These are phyloP conservation scores for Fusarium papillatum DNA, from an alignment of 2,329 filamentous ascomycete genomes.

Conservation along the genomic window DNA sequence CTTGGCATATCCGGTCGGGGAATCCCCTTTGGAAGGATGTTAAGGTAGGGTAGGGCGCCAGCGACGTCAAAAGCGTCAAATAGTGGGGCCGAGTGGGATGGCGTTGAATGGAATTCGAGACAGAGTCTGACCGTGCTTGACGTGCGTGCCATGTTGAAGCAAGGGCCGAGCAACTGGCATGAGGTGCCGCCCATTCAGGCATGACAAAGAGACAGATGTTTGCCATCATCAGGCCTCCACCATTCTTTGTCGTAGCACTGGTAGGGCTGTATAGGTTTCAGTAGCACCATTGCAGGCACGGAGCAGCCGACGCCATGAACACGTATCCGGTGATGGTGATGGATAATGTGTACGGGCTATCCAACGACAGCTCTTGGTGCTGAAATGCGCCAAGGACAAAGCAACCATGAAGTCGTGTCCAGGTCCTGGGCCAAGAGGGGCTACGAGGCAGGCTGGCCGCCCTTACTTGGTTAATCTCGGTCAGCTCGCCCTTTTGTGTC, in stretches of 20 bases:
- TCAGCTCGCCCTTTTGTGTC: background rate
- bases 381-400: conserved; percentile 2
- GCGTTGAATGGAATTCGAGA: background rate
- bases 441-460: background rate
- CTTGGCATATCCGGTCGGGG: conserved; percentile 13
- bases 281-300: background rate
- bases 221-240: background rate
- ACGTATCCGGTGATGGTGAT: background rate
- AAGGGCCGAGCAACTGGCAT: conserved; percentile 2
- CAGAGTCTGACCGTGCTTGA: background rate
- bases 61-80: conserved; percentile 1
- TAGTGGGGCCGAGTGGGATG: background rate
- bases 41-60: conserved; percentile 7
- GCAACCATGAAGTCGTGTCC: background rate
- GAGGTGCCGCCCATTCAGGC: background rate
- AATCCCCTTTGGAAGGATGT: conserved; percentile 1
- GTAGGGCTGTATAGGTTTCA: background rate
- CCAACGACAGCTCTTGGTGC: background rate
- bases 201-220: background rate
- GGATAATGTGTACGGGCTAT: background rate
- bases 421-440: background rate
- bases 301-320: background rate
- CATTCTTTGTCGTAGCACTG: conserved; percentile 3
- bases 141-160: conserved; percentile 1
- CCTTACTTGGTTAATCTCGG: background rate